Evolutionary conservation across 805 yeast genomes (phyloP).

Genomic region (Metahyphopichia silvanorum): DNA sequence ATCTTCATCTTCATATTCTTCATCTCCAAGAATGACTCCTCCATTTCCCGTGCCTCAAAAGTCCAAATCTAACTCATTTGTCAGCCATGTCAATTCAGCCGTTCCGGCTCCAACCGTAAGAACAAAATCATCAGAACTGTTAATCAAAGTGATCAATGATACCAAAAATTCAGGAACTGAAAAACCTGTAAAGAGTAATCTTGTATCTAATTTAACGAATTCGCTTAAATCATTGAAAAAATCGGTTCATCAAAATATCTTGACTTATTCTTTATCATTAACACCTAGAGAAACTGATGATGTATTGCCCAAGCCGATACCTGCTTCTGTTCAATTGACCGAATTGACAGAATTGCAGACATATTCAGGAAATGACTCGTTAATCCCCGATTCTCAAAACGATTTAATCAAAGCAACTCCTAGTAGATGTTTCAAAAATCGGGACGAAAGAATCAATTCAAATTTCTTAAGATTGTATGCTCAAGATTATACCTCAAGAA

Average conservation of each 20-base stretch:
- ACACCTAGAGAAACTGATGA: conserved; percentile 14
- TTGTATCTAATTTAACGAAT: conserved; percentile 11
- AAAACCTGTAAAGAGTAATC: background rate
- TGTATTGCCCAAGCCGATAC: conserved; percentile 8
- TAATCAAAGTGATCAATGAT: conserved; percentile 6
- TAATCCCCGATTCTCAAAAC: background rate
- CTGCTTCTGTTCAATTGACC: too few species aligned
- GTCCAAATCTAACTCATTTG: conserved; percentile 6
- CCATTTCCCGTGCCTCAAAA: conserved; percentile 3
- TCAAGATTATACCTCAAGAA: conserved; percentile 42
- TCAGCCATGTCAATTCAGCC: background rate
- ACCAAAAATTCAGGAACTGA: background rate
- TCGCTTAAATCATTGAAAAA: conserved; percentile 9
- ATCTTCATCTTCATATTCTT: background rate
- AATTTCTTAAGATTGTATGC: conserved; percentile 49
- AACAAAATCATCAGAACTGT: conserved; percentile 2
- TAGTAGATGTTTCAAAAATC: conserved; percentile 13
- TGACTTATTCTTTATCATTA: conserved; percentile 4
- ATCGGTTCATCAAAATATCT: conserved; percentile 4
- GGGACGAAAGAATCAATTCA: conserved; percentile 53
- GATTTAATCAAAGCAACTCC: conserved; percentile 1
- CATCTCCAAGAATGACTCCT: conserved; percentile 3
- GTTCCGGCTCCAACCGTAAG: background rate
- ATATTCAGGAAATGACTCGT: background rate
- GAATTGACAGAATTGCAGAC: background rate